phyloP scores from a whole-genome alignment of 116 monocot genomes.

The Dioscorea cayenensis region DNA sequence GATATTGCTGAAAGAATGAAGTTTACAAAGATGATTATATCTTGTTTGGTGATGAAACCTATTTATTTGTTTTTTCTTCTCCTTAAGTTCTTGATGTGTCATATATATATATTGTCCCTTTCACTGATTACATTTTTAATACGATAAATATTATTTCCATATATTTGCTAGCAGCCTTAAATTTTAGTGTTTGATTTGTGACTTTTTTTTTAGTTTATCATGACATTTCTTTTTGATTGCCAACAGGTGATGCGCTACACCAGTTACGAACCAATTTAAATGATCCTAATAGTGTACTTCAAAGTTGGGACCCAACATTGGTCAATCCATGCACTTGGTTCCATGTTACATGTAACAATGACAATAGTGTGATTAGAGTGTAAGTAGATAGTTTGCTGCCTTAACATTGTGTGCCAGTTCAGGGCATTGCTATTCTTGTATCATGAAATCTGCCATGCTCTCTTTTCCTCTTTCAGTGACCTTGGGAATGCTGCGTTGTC shows the following conservation, averaged over 20 bases:
- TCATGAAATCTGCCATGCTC: not conserved
- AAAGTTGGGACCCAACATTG: slow-evolving; percentile 11
- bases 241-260: slow-evolving; percentile 6
- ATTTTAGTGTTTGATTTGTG: not conserved
- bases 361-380: slow-evolving; percentile 67
- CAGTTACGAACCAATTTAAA: not conserved
- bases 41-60: too few relatives aligned
- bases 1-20: too few relatives aligned
- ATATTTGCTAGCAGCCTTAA: not conserved
- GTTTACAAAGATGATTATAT: too few relatives aligned
- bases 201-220: not conserved
- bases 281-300: slow-evolving; percentile 11
- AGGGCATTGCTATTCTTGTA: not conserved
- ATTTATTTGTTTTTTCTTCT: too few relatives aligned
- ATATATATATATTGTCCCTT: too few relatives aligned
- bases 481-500: slow-evolving; percentile 93
- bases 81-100: too few relatives aligned
- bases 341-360: slow-evolving; percentile 62
- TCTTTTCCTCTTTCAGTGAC: slow-evolving; percentile 37
- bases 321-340: slow-evolving; percentile 79
- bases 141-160: too few relatives aligned
- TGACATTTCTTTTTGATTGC: not conserved
- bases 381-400: slow-evolving; percentile 21
- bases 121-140: too few relatives aligned
- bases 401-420: not conserved